Base-by-base conservation (phyloP, 495 filamentous ascomycete genomes). In the Talaromyces trachyspermus region DNA sequence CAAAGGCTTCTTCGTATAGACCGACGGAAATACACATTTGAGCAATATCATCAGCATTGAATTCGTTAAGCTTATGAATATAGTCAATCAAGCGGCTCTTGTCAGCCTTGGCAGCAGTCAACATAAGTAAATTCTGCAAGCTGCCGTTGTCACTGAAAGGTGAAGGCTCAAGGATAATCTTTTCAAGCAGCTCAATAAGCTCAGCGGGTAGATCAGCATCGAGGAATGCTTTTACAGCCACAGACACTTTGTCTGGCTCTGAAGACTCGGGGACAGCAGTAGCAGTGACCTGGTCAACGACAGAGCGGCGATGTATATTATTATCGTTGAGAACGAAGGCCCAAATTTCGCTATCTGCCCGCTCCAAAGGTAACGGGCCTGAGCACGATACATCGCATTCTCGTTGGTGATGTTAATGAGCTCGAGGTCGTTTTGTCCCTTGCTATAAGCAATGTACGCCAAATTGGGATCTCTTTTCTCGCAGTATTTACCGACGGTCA, bases 401-500 rank as follows among this genome's bases (percentile, higher is more conserved):
- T 97, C 94, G 59, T 96, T 99, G 51, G 94, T 95, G 60, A 99
- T 89, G 68, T 80, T 91, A 67, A 99, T 92, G 48, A 99, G 76
- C 63, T 99, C 94, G 29, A 99, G 69, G 59, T 99, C 94, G 59
- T 97, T 97, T 65, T 94, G 88, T 22, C 94, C 94, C 76, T 99
- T 99, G 54, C 83, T 72, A 60, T 95, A 99, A 22, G 90, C 86
- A 56, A 96, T 95, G 70, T 84, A 95, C 7, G 92, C 92, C 32
- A 99, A 74, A 66, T 96, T 96, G 36, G 94, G 94, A 60, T 99
- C 94, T 26, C 92, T 86, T 77, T 95, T 95, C 72, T 95, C 92
- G 62, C 94, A 99, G 74, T 99, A 99, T 66, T 96, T 95, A 56
- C 94, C 94, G 51, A 99, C 88, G 17, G 73, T 80, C 32, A 96